These are phyloP conservation scores for Penicillium sp. DNA, from an alignment of 2,329 filamentous ascomycete genomes.

Conservation along the genomic window DNA sequence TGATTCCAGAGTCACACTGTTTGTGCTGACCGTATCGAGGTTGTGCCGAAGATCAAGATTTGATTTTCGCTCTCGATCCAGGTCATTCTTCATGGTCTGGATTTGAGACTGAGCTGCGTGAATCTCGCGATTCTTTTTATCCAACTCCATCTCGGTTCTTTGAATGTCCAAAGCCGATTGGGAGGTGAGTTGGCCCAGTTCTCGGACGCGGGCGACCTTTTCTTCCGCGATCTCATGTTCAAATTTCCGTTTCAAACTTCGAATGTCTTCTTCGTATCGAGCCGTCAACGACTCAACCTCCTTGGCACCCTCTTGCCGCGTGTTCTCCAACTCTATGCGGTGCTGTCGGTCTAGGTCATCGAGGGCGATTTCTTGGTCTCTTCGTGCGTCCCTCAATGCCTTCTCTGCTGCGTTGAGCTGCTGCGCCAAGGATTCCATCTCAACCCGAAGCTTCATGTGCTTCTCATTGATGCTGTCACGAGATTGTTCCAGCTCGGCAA, in stretches of 20 bases:
- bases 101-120: slow-evolving; percentile 39
- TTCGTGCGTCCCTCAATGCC: slow-evolving; percentile 47
- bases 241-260: slow-evolving; percentile 57
- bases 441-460: slow-evolving; percentile 56
- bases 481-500: slow-evolving; percentile 52
- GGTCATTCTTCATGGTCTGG: slow-evolving; percentile 40
- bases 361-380: slow-evolving; percentile 47
- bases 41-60: slow-evolving; percentile 54
- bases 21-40: slow-evolving; percentile 54
- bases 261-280: slow-evolving; percentile 62
- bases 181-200: slow-evolving; percentile 33
- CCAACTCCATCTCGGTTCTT: slow-evolving; percentile 40
- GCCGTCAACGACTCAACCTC: slow-evolving; percentile 55
- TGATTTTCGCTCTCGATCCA: slow-evolving; percentile 58
- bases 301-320: slow-evolving; percentile 40
- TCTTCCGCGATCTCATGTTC: slow-evolving; percentile 64
- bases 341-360: slow-evolving; percentile 51
- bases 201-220: slow-evolving; percentile 30
- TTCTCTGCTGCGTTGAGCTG: slow-evolving; percentile 46
- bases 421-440: slow-evolving; percentile 58
- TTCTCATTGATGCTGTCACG: slow-evolving; percentile 45
- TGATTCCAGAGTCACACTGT: slow-evolving; percentile 64
- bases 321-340: slow-evolving; percentile 39
- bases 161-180: slow-evolving; percentile 36
- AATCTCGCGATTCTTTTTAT: slow-evolving; percentile 51